A percentile compares a stretch with the other conserved stretches of the same genome.
Conservation (phyloP, 805 yeast genomes). For the Spathaspora hagerdaliae region DNA sequence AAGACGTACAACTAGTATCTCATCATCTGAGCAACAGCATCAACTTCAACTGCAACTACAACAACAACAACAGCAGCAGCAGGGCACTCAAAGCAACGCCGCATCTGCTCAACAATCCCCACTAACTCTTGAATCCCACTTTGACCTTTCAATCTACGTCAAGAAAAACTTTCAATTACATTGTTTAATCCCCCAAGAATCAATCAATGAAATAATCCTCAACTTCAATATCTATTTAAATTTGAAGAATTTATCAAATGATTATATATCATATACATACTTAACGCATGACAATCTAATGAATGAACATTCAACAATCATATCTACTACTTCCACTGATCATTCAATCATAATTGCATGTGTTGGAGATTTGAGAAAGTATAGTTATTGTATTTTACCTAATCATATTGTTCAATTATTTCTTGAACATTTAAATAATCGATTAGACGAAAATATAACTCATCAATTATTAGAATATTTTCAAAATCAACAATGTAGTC, state of each 20-base stretch:
- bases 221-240: slow-evolving; percentile 32
- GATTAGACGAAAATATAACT: slow-evolving; percentile 9
- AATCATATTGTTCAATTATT: slow-evolving; percentile 22
- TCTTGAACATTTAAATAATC: slow-evolving; percentile 16
- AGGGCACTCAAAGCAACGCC: background rate
- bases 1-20: background rate
- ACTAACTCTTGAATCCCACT: slow-evolving; percentile 15
- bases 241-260: slow-evolving; percentile 17
- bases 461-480: slow-evolving; percentile 15
- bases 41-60: background rate
- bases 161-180: slow-evolving; percentile 36
- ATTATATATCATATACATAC: slow-evolving; percentile 19
- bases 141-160: slow-evolving; percentile 27
- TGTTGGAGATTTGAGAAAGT: slow-evolving; percentile 40
- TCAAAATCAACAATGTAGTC: slow-evolving; percentile 9
- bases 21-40: background rate
- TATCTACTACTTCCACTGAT: slow-evolving; percentile 22
- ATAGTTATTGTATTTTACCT: slow-evolving; percentile 36
- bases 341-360: slow-evolving; percentile 30
- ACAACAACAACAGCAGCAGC: background rate
- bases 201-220: slow-evolving; percentile 28
- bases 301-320: slow-evolving; percentile 26
- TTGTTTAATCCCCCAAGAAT: slow-evolving; percentile 31
- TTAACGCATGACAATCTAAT: slow-evolving; percentile 13
- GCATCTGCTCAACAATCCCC: slow-evolving; percentile 8